Base-by-base conservation (phyloP, 176 grass and related monocot species). In the Carex littledalei region DNA sequence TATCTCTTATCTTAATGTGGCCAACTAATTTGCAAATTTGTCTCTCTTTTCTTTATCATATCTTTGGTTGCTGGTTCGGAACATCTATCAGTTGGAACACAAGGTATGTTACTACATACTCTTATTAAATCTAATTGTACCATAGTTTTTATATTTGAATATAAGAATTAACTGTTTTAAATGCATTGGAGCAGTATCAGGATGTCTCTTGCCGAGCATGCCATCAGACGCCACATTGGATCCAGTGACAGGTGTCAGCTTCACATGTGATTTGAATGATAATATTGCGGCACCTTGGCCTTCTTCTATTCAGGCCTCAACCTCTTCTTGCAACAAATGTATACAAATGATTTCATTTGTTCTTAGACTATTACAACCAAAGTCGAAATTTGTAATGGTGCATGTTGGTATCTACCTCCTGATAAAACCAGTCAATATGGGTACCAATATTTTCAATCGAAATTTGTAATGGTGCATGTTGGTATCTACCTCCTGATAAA, bases 201-300 rank as follows among this genome's bases (percentile, higher is more conserved):
- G 96, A 91, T 99, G 96, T 71, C 93, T 99, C 65, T 87, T 99
- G 80, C 96, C 96, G 78, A 99, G 93, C 84, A 89, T 95, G 86
- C 96, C 96, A 8, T 99, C 96, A 32, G 96, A 99, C 82, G 96
- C 91, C 82, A 95, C 93, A 2, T 89, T 99, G 18, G 96, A 98
- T 67, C 91, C 69, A 15, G 41, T 71, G 74, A 86, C 93, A 31
- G 96, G 96, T 60, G 90, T 98, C 78, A 98, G 96, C 71, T 98
- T 98, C 88, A 98, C 96, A 74, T 95, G 96, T 57, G 96, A 98
- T 88, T 86, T 98, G 88, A 98, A 98, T 90, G 96, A 98, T 73
- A 98, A 98, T 82, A 98, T 98, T 67, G 96, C 96, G 0, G 96
- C 96, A 29, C 96, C 96, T 81, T 98, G 96, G 96, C 87, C 93